Evolutionary conservation across 108 stramenopile genomes (phyloP).

Genomic region (Aurantiochytrium sp.): DNA sequence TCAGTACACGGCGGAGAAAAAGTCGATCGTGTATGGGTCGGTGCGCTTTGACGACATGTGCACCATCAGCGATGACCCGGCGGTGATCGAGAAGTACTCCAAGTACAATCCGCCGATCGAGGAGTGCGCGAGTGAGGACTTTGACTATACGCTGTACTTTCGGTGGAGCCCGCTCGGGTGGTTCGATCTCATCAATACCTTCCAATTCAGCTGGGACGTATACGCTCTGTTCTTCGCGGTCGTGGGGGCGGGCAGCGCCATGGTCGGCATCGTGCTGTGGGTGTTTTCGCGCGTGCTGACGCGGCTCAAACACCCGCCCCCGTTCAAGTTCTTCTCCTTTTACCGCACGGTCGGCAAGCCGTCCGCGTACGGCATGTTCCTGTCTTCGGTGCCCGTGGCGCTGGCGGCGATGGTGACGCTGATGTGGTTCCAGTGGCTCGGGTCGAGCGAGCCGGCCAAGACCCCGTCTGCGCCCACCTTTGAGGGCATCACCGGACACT

Average conservation of each 20-base stretch:
- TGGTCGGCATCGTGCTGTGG: constrained; percentile 64
- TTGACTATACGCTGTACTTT: constrained; percentile 64
- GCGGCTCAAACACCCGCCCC: constrained; percentile 70
- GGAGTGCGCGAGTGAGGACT: constrained; percentile 62
- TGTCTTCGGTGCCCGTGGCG: constrained; percentile 63
- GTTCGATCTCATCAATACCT: constrained; percentile 70
- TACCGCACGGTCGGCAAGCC: constrained; percentile 61
- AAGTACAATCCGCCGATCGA: constrained; percentile 52
- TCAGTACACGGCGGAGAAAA: constrained; percentile 58
- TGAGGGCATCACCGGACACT: constrained; percentile 59
- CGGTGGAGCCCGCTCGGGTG: constrained; percentile 62
- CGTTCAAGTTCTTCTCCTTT: constrained; percentile 60
- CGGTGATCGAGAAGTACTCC: constrained; percentile 48
- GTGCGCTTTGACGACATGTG: constrained; percentile 62
- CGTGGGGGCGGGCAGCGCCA: constrained; percentile 56
- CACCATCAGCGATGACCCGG: constrained; percentile 55
- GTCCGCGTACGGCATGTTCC: constrained; percentile 56
- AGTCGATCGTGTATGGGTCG: constrained; percentile 64
- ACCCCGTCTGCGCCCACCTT: constrained; percentile 47
- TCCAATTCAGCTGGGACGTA: constrained; percentile 65
- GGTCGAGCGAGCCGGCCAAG: not conserved
- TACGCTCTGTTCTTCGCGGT: constrained; percentile 69
- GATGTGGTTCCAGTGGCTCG: constrained; percentile 49
- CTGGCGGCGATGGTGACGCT: constrained; percentile 45
- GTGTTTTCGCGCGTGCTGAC: constrained; percentile 67